Conservation (phyloP, 495 filamentous ascomycete species). For the Aspergillus egyptiacus region DNA sequence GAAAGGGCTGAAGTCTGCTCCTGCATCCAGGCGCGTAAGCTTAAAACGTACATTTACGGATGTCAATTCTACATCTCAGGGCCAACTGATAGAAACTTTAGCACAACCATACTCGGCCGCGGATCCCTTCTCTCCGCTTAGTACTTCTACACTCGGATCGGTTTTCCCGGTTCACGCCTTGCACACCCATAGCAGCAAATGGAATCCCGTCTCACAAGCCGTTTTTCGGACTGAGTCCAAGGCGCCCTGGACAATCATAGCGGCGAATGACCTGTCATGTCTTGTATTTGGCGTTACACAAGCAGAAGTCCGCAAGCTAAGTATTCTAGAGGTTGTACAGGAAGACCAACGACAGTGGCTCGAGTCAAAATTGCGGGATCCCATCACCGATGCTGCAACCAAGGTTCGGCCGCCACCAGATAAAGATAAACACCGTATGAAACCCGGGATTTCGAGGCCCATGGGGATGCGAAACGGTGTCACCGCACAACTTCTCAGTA, state of each 20-base stretch:
- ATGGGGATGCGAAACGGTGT: constrained; percentile 69
- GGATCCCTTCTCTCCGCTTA: constrained; percentile 44
- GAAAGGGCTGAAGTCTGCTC: constrained; percentile 31
- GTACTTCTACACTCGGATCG: constrained; percentile 30
- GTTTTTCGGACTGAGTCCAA: constrained; percentile 90
- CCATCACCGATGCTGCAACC: constrained; percentile 44
- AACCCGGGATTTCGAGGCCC: constrained; percentile 39
- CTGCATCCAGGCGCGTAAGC: constrained; percentile 57
- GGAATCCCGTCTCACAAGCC: constrained; percentile 85
- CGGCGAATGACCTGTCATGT: constrained; percentile 96
- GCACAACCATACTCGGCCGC: constrained; percentile 69
- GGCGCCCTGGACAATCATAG: constrained; percentile 88
- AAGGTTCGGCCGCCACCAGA: constrained; percentile 32
- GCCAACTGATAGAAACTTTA: constrained; percentile 81
- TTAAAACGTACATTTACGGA: constrained; percentile 89
- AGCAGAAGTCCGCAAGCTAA: constrained; percentile 87
- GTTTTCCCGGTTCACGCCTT: constrained; percentile 46
- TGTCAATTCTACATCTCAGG: constrained; percentile 63
- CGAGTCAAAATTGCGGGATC: constrained; percentile 70
- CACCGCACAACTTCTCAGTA: constrained; percentile 79
- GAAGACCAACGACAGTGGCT: constrained; percentile 85
- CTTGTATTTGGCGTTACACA: constrained; percentile 93
- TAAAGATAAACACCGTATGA: constrained; percentile 34
- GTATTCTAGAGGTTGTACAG: constrained; percentile 90
- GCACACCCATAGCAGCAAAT: constrained; percentile 82